These are phyloP conservation scores for Neurospora sp. DNA, from an alignment of 2,329 filamentous ascomycete species.

Conservation along the genomic window DNA sequence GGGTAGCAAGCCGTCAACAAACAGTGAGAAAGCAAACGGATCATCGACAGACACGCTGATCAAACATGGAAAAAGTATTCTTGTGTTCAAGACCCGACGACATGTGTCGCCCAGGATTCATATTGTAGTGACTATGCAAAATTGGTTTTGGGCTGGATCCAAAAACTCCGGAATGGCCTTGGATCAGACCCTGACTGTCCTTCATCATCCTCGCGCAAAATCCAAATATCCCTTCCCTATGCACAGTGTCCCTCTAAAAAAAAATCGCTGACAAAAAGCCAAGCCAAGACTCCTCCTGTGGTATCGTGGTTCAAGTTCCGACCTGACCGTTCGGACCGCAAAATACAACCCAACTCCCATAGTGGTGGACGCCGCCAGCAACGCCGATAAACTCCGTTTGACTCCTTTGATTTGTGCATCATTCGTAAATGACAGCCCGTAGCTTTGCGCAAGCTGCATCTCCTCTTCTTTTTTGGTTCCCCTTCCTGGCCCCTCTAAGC, in stretches of 20 bases:
- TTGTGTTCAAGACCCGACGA: background rate
- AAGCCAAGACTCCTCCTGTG: background rate
- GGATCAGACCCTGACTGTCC: background rate
- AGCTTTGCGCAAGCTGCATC: background rate
- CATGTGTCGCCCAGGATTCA: background rate
- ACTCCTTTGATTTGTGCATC: slow-evolving; percentile 2
- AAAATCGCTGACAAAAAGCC: background rate
- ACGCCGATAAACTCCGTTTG: slow-evolving; percentile 10
- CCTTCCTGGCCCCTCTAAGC: background rate
- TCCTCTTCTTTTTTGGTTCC: background rate
- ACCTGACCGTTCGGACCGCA: background rate
- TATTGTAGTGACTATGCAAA: background rate
- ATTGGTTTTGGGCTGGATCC: background rate
- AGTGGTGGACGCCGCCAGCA: slow-evolving; percentile 10
- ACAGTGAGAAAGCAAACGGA: background rate
- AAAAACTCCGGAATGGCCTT: background rate
- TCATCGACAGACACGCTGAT: background rate
- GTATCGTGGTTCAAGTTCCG: background rate
- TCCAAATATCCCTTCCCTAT: background rate
- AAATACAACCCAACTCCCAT: background rate
- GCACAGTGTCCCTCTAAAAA: background rate
- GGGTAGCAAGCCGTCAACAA: background rate
- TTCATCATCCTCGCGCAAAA: background rate
- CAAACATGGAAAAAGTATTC: background rate
- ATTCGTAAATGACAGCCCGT: background rate